Base-by-base conservation (phyloP, 2,329 filamentous ascomycete genomes). In the Diaporthe caulivora region DNA sequence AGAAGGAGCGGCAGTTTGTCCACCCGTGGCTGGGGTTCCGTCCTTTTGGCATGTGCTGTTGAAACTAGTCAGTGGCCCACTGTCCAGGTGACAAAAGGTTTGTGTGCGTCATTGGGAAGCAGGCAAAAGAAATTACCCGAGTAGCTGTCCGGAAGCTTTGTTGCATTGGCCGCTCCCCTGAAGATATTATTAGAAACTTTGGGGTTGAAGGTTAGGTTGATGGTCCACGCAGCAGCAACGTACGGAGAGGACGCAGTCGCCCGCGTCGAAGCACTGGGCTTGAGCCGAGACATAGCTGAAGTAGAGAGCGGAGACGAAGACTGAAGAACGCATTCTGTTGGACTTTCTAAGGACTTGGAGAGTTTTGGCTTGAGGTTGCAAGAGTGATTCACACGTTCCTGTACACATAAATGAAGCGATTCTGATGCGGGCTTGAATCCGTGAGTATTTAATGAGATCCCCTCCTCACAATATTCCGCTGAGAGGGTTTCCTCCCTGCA, bases 221-320 rank as follows among this genome's bases (percentile, higher is more conserved):
- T 26, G 15, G 13, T 17, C 2, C 2, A 34, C 9, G 18, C 29
- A 10, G 18, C 5, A n/a, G 42, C 13, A 31, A 42, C 60, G 13
- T 34, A 49, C 26, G 3, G 60, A 64, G 18, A 64, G 60, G 11
- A 64, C 49, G 11, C 26, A 64, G 44, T 64, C 42, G 8, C 60
- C 60, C 3, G 60, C 60, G 42, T 49, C 60, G 60, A 64, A 34
- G 42, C 60, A 64, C 13, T 64, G 42, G 18, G 42, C 42, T 31
- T 64, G 60, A 11, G 60, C 60, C 18, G 60, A 31, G 26, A 49
- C 60, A 42, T 49, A 31, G 42, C 60, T 15, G 26, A 64, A 64
- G 26, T 24, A 49, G 13, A 64, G 42, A 49, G 42, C 60, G 13
- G 60, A 64, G 42, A 47, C 31, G 26, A 49, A n/a, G 29, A 47